Conservation (phyloP, 176 grass and related monocot species). For the Oryza officinalis region DNA sequence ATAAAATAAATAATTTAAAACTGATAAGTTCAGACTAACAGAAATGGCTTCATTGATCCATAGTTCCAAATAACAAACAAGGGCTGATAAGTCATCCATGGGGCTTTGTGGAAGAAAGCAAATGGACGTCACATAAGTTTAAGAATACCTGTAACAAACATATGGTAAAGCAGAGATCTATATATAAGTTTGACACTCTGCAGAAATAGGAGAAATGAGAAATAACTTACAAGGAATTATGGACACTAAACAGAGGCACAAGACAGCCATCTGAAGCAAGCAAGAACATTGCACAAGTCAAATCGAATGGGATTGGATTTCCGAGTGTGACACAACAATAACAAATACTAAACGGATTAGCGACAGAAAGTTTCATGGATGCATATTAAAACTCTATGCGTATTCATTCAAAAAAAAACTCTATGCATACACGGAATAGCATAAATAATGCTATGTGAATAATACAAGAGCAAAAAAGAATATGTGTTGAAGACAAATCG, state of each 20-base stretch:
- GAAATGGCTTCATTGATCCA: not conserved
- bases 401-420: too few relatives aligned
- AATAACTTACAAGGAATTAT: not conserved
- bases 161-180: conserved; percentile 5
- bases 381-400: not conserved
- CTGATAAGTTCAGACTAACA: not conserved
- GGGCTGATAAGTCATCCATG: not conserved
- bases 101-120: conserved; percentile 4
- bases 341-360: conserved; percentile 4
- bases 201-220: not conserved
- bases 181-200: not conserved
- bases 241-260: not conserved
- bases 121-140: conserved; percentile 9
- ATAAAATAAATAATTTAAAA: not conserved
- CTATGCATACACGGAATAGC: not conserved
- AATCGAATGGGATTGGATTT: not conserved
- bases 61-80: conserved; percentile 1
- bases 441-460: not conserved
- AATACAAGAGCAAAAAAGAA: not conserved
- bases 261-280: not conserved
- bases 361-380: not conserved
- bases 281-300: not conserved
- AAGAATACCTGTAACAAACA: not conserved
- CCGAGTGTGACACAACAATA: not conserved
- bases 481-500: not conserved